Percentiles rank a stretch among this genome's conserved stretches.
phyloP scores from a whole-genome alignment of 306 rosid species.

The Hippophae gyantsensis region DNA sequence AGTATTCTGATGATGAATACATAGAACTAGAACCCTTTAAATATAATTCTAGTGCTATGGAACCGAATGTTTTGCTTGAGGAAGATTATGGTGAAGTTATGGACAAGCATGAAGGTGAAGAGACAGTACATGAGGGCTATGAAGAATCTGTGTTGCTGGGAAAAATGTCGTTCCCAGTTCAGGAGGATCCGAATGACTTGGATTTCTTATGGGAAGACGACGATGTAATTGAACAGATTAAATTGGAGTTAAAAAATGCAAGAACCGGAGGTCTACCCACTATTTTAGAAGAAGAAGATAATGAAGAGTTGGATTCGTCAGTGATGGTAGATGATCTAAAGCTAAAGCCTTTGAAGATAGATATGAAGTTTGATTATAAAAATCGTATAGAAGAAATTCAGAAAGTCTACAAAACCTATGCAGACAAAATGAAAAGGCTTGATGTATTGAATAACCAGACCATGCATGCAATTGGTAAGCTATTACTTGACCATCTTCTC shows the following conservation, averaged over 20 bases:
- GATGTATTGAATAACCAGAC: conserved; percentile 74
- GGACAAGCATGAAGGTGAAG: no score
- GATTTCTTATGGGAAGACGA: conserved; percentile 56
- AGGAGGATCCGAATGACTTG: conserved; percentile 26
- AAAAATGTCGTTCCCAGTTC: conserved; percentile 12
- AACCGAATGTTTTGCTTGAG: not conserved
- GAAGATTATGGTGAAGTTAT: not conserved
- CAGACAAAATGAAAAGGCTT: conserved; percentile 65
- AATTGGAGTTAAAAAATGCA: conserved; percentile 48
- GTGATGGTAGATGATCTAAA: conserved; percentile 22
- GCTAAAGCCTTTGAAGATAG: conserved; percentile 39
- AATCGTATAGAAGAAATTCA: conserved; percentile 58
- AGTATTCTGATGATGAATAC: conserved; percentile 26
- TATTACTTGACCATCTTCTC: not conserved
- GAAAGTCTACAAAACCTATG: conserved; percentile 46
- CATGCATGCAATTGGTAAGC: conserved; percentile 81
- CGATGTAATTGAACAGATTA: conserved; percentile 64
- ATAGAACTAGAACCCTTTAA: conserved; percentile 34
- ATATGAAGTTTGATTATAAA: conserved; percentile 38
- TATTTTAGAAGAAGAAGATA: conserved; percentile 57
- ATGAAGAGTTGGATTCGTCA: conserved; percentile 28
- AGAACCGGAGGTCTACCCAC: conserved; percentile 73
- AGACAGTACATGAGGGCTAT: conserved; percentile 1
- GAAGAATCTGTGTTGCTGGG: conserved; percentile 25
- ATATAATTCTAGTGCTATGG: conserved; percentile 14